phyloP scores from a whole-genome alignment of 345 rosid genomes.

The Alliaria petiolata region DNA sequence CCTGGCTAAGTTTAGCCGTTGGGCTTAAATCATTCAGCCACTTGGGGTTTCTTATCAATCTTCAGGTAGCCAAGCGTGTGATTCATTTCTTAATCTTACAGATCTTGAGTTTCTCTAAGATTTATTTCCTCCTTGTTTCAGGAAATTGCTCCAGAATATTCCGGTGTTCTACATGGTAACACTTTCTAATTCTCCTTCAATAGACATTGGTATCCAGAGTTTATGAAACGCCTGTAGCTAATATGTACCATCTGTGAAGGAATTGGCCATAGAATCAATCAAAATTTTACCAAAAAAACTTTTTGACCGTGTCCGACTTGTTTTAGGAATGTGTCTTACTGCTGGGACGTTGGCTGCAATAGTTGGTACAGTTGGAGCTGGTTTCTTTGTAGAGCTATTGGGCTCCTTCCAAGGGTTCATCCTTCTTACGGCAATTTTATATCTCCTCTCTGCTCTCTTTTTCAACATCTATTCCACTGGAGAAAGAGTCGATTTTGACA shows the following conservation, averaged over 20 bases:
- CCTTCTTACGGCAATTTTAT: constrained; percentile 64
- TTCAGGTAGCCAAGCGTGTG: constrained; percentile 55
- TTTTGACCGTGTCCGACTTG: not conserved
- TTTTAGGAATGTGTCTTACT: constrained; percentile 78
- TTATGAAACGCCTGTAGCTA: not conserved
- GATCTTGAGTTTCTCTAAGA: constrained; percentile 19
- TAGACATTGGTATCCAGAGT: not conserved
- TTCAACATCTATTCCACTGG: constrained; percentile 74
- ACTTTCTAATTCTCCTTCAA: too few species aligned
- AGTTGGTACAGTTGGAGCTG: constrained; percentile 91
- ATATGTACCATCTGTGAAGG: not conserved
- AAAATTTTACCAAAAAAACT: not conserved
- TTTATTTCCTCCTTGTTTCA: constrained; percentile 34
- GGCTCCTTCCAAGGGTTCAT: constrained; percentile 95
- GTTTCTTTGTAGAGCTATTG: constrained; percentile 79
- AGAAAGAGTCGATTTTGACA: constrained; percentile 71
- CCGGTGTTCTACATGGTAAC: constrained; percentile 93
- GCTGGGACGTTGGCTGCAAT: constrained; percentile 91
- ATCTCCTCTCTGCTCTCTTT: constrained; percentile 71
- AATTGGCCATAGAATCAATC: not conserved
- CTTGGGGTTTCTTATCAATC: constrained; percentile 89
- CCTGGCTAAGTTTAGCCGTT: constrained; percentile 91
- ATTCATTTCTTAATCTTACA: not conserved
- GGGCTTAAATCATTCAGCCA: constrained; percentile 95
- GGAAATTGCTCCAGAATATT: constrained; percentile 90